These are phyloP conservation scores for Apiospora marii DNA, from an alignment of 2,329 filamentous ascomycete species.

Conservation along the genomic window DNA sequence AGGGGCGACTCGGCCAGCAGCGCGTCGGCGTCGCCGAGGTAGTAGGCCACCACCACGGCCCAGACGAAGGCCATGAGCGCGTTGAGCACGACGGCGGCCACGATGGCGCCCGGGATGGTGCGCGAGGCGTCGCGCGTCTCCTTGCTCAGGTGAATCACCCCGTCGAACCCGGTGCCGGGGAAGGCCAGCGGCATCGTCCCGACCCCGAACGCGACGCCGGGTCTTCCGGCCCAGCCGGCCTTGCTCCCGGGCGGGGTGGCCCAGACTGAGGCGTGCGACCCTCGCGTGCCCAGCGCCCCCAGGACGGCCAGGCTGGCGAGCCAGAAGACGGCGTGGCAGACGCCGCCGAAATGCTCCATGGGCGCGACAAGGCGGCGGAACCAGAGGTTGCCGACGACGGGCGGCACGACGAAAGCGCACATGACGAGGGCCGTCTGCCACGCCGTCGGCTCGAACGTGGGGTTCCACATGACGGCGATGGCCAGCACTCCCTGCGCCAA, in stretches of 20 bases:
- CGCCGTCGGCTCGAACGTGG: not conserved
- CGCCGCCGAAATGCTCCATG: constrained; percentile 23
- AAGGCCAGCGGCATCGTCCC: constrained; percentile 19
- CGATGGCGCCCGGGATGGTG: constrained; percentile 9
- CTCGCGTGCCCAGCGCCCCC: not conserved
- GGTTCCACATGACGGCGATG: constrained; percentile 20
- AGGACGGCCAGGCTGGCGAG: constrained; percentile 16
- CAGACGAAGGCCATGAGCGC: not conserved
- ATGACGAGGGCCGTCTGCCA: constrained; percentile 25
- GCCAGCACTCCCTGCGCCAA: constrained; percentile 19
- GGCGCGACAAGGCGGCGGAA: constrained; percentile 21
- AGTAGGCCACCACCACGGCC: not conserved
- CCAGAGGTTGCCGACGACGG: constrained; percentile 24
- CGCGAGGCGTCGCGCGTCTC: constrained; percentile 24
- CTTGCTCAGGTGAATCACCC: constrained; percentile 23
- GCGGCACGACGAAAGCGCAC: constrained; percentile 22
- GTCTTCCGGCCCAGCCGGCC: constrained; percentile 5
- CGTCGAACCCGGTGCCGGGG: constrained; percentile 19
- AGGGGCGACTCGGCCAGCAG: not conserved
- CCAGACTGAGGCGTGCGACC: constrained; percentile 23
- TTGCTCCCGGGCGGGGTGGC: not conserved
- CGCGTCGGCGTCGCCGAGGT: not conserved
- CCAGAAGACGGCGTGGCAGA: constrained; percentile 26
- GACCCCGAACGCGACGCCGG: constrained; percentile 23
- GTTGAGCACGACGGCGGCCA: not conserved